Percentiles rank a stretch among this genome's conserved stretches.
Conservation (phyloP, 306 rosid species). For the Abrus pulchellus region DNA sequence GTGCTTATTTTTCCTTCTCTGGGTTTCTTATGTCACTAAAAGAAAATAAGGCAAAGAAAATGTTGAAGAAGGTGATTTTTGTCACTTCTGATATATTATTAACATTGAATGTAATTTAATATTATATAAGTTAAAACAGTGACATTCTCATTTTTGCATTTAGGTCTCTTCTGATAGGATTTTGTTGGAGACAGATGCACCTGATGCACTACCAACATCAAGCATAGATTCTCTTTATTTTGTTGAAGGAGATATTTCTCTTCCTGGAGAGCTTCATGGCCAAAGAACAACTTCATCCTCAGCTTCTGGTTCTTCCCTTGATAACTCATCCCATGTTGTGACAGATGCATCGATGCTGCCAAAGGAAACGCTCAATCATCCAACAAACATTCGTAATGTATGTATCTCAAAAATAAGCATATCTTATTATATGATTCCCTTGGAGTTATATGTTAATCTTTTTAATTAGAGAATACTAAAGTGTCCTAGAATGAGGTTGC, state of each 20-base stretch:
- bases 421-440: conserved; percentile 22
- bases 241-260: conserved; percentile 75
- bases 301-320: conserved; percentile 34
- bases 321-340: conserved; percentile 29
- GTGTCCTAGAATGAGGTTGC: neutral
- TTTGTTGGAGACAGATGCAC: conserved; percentile 97
- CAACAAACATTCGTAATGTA: conserved; percentile 75
- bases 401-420: conserved; percentile 35
- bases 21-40: conserved; percentile 87
- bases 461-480: neutral
- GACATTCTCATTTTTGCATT: conserved; percentile 43
- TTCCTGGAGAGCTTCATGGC: conserved; percentile 47
- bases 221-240: conserved; percentile 59
- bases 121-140: conserved; percentile 12
- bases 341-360: conserved; percentile 62
- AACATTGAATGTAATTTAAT: neutral
- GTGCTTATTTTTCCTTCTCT: conserved; percentile 89
- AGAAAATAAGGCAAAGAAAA: conserved; percentile 79
- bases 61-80: conserved; percentile 73
- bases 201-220: conserved; percentile 80
- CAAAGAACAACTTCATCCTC: conserved; percentile 42
- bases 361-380: conserved; percentile 78
- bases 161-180: conserved; percentile 85
- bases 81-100: conserved; percentile 16
- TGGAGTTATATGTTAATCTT: conserved; percentile 23